Conservation (phyloP, 2,329 filamentous ascomycete species). For the Endoconidiophora polonica region DNA sequence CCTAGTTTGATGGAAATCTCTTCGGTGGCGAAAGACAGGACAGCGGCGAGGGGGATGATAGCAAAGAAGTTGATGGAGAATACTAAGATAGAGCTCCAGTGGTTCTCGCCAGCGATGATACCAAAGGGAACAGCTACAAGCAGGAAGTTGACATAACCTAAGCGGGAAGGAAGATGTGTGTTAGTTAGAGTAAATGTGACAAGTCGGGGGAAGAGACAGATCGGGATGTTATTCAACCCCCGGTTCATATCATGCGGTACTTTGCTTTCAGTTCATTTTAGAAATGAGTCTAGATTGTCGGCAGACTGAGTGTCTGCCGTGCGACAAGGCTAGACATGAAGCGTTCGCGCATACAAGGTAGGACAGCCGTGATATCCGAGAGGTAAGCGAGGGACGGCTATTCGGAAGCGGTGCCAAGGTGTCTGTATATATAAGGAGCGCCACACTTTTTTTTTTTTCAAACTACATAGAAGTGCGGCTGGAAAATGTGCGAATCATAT, state of each 20-base stretch:
- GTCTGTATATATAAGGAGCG: neutral
- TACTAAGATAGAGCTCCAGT: conserved; percentile 49
- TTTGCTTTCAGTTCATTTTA: neutral
- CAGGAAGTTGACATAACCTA: conserved; percentile 49
- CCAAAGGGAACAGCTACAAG: conserved; percentile 61
- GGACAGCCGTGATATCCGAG: neutral
- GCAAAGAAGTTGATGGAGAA: conserved; percentile 69
- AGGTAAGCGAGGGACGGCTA: too few species aligned
- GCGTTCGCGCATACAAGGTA: neutral
- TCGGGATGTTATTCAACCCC: neutral
- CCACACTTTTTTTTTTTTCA: neutral
- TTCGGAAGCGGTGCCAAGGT: neutral
- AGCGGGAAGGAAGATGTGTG: neutral
- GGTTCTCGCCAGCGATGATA: conserved; percentile 45
- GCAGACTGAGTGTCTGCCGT: neutral
- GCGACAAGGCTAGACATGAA: too few species aligned
- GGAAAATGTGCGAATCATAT: neutral
- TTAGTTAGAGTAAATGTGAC: neutral
- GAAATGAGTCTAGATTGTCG: neutral
- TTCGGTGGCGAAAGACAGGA: conserved; percentile 63
- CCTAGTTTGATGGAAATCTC: conserved; percentile 57
- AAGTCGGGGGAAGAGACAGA: neutral
- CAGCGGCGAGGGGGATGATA: conserved; percentile 57
- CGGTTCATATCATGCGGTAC: neutral
- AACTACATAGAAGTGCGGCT: conserved; percentile 6